phyloP scores from a whole-genome alignment of 1,284 basidiomycete species.

The Microbotryum violaceum region DNA sequence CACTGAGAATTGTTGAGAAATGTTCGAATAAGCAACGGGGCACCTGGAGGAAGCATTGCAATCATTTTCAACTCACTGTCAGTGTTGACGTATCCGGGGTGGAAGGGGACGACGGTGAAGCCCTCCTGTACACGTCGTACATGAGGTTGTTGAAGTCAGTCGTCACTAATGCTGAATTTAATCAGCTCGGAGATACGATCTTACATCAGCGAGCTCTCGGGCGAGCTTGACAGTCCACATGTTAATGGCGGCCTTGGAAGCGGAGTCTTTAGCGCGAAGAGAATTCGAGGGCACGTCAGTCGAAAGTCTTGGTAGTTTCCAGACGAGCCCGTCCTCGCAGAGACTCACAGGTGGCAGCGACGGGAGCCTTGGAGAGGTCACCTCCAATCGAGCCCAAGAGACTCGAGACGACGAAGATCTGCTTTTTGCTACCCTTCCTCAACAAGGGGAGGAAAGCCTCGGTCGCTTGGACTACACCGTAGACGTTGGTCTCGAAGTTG shows the following conservation, averaged over 20 bases:
- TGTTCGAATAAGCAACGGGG: background rate
- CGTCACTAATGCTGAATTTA: too few relatives aligned
- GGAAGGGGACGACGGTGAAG: conserved; percentile 14
- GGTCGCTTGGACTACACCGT: conserved; percentile 4
- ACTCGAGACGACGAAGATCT: conserved; percentile 1
- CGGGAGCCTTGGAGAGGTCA: too few relatives aligned
- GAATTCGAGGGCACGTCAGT: too few relatives aligned
- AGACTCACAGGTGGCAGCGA: too few relatives aligned
- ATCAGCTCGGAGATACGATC: too few relatives aligned
- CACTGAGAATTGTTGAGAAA: background rate
- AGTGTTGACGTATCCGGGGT: conserved; percentile 13
- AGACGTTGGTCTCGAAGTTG: conserved; percentile 5
- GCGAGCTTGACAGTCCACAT: conserved; percentile 8
- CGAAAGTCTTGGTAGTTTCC: too few relatives aligned
- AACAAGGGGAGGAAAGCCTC: conserved; percentile 7
- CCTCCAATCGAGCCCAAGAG: background rate
- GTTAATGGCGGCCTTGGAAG: conserved; percentile 13
- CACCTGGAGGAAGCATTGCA: background rate
- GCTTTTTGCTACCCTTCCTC: background rate
- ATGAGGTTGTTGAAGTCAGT: too few relatives aligned
- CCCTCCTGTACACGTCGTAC: background rate
- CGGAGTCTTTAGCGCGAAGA: background rate
- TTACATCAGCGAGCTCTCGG: background rate
- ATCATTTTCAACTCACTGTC: too few relatives aligned
- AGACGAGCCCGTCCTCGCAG: too few relatives aligned